These are phyloP conservation scores for Trifolium pratense DNA, from an alignment of 306 rosid species.

Conservation along the genomic window DNA sequence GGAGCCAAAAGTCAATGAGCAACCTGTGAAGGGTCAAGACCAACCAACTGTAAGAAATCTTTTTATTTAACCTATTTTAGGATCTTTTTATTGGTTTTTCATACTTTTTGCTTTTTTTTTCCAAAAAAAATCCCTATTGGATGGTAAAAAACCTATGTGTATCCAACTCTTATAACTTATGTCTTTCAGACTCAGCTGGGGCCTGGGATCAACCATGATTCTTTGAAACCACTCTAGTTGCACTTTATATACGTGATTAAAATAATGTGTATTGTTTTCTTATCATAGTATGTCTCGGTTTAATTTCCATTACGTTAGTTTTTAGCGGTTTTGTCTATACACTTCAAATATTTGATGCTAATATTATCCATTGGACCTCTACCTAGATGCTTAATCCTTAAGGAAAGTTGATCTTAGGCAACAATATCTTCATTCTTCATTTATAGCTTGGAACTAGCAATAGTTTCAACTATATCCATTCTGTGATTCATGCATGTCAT, in stretches of 20 bases:
- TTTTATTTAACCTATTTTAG: slow-evolving; percentile 12
- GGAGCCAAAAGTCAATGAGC: slow-evolving; percentile 81
- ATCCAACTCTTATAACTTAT: slow-evolving; percentile 16
- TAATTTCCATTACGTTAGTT: slow-evolving; percentile 6
- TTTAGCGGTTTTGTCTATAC: background rate
- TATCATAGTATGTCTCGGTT: background rate
- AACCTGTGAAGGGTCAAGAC: slow-evolving; percentile 73
- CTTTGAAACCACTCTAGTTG: slow-evolving; percentile 13
- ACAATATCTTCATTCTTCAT: slow-evolving; percentile 13
- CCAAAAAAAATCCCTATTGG: slow-evolving; percentile 10
- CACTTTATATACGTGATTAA: slow-evolving; percentile 17
- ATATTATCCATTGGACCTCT: slow-evolving; percentile 27
- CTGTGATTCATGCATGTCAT: slow-evolving; percentile 23
- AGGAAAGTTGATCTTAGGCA: slow-evolving; percentile 20
- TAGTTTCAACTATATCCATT: slow-evolving; percentile 22
- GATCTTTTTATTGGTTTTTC: slow-evolving; percentile 25
- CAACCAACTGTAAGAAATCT: slow-evolving; percentile 76
- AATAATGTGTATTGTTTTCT: slow-evolving; percentile 7
- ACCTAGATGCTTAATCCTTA: slow-evolving; percentile 10
- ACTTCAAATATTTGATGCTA: slow-evolving; percentile 5
- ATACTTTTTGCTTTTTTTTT: background rate
- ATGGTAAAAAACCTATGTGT: background rate
- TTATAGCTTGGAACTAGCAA: slow-evolving; percentile 1
- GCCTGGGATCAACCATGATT: slow-evolving; percentile 23
- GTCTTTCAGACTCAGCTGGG: slow-evolving; percentile 29